These are phyloP conservation scores for Solanum lignicaule DNA, from an alignment of 257 asterid genomes.

Conservation along the genomic window DNA sequence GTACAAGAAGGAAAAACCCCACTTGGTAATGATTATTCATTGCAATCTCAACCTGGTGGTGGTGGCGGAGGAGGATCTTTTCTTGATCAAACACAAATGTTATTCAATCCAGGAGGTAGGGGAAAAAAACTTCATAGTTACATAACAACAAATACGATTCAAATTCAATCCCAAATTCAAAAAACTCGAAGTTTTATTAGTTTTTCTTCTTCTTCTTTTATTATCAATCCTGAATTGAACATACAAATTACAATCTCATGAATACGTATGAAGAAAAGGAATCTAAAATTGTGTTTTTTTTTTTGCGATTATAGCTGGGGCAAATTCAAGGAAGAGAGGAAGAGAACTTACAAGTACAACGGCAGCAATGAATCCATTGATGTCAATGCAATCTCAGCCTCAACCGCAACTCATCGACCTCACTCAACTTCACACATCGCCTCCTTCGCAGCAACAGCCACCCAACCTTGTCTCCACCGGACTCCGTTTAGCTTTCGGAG, in stretches of 20 bases:
- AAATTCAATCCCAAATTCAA: neutral
- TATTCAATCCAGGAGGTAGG: slow-evolving; percentile 27
- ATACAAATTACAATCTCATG: neutral
- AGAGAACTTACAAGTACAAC: slow-evolving; percentile 12
- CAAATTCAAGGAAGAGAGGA: slow-evolving; percentile 20
- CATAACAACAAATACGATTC: neutral
- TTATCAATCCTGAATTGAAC: neutral
- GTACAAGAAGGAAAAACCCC: slow-evolving; percentile 21
- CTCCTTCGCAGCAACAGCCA: neutral
- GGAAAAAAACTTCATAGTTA: neutral
- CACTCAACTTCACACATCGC: slow-evolving; percentile 15
- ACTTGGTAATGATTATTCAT: slow-evolving; percentile 9
- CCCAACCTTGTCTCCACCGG: slow-evolving; percentile 30
- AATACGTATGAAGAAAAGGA: neutral
- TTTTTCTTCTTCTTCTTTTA: neutral
- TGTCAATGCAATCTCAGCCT: slow-evolving; percentile 13
- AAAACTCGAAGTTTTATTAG: neutral
- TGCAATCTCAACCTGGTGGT: slow-evolving; percentile 11
- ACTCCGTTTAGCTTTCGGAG: slow-evolving; percentile 30
- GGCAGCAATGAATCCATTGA: slow-evolving; percentile 5
- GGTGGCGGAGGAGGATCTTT: slow-evolving; percentile 5
- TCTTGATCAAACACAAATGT: slow-evolving; percentile 24
- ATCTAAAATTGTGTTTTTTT: neutral
- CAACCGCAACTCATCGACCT: slow-evolving; percentile 19
- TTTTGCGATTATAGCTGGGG: slow-evolving; percentile 3